Evolutionary conservation across 2,329 filamentous ascomycete species (phyloP).

Genomic region (Passalora sequoiae): DNA sequence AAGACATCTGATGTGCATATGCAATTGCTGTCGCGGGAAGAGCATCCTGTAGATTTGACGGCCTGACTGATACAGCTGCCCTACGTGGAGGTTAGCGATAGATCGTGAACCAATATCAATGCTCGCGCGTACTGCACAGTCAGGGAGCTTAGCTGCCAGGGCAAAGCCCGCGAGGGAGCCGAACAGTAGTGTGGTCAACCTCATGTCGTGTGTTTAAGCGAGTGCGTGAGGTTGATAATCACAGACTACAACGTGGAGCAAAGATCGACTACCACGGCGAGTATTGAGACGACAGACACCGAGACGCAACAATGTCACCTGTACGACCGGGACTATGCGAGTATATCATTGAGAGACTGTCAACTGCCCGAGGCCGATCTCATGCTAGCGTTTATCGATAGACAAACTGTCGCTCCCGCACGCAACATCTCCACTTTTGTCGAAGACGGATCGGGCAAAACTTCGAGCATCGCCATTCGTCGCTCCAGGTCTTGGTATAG

Average conservation of each 20-base stretch:
- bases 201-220: background rate
- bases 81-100: background rate
- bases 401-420: background rate
- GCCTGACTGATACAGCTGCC: conserved; percentile 2
- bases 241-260: too few relatives aligned
- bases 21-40: background rate
- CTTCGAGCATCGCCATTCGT: too few relatives aligned
- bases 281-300: background rate
- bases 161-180: background rate
- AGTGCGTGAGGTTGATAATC: background rate
- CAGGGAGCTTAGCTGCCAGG: background rate
- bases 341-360: background rate
- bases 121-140: background rate
- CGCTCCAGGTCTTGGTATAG: too few relatives aligned
- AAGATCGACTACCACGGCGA: background rate
- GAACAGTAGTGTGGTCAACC: background rate
- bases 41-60: background rate
- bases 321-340: background rate
- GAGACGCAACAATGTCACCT: background rate
- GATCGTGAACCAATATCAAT: too few relatives aligned
- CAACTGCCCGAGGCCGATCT: conserved; percentile 1
- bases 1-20: background rate
- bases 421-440: background rate
- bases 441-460: background rate
- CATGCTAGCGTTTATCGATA: background rate